phyloP scores from a whole-genome alignment of 2,329 filamentous ascomycete genomes.

The Magnaporthiopsis rhizophila region DNA sequence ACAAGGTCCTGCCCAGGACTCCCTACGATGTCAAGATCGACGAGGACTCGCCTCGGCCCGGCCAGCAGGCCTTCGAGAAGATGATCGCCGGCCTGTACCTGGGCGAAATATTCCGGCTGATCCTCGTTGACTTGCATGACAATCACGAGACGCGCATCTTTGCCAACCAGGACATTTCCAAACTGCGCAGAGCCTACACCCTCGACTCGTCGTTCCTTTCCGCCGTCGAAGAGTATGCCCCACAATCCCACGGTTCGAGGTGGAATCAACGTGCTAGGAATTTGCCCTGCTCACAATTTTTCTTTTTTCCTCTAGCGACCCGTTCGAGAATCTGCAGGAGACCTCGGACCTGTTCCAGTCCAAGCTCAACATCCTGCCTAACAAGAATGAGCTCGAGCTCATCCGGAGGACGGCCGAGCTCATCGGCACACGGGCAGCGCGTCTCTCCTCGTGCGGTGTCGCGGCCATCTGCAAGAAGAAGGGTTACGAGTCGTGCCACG shows the following conservation, averaged over 20 bases:
- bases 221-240: conserved; percentile 72
- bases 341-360: conserved; percentile 74
- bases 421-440: conserved; percentile 88
- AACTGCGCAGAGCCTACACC: conserved; percentile 78
- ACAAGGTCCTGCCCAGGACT: conserved; percentile 77
- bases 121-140: conserved; percentile 78
- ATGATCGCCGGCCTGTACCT: conserved; percentile 95
- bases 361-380: conserved; percentile 64
- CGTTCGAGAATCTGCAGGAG: conserved; percentile 90
- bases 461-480: conserved; percentile 98
- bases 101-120: conserved; percentile 87
- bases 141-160: conserved; percentile 71
- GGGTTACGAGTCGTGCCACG: conserved; percentile 77
- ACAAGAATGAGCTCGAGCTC: conserved; percentile 75
- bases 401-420: conserved; percentile 84
- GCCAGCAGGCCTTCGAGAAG: conserved; percentile 94
- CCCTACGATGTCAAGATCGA: conserved; percentile 83
- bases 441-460: conserved; percentile 88
- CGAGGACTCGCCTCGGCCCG: conserved; percentile 82
- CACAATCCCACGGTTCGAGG: not conserved
- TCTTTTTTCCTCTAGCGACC: conserved; percentile 50
- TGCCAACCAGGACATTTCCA: conserved; percentile 69
- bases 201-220: conserved; percentile 92
- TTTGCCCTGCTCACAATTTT: not conserved
- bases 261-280: not conserved